Base-by-base conservation (phyloP, 179 eudicot species). In the Vitellaria paradoxa region DNA sequence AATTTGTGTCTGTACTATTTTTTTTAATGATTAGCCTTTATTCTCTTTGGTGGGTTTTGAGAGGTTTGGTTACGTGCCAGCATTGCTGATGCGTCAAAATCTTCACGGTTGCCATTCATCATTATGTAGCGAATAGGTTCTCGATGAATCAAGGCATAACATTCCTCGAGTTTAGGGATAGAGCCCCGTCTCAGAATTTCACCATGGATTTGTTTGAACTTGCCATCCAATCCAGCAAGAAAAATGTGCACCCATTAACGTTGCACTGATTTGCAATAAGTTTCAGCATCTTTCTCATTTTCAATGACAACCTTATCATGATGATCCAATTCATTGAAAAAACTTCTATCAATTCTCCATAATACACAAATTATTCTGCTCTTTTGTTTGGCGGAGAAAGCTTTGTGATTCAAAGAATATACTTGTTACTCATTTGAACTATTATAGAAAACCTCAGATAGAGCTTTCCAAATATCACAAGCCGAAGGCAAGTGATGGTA, bases 311-410 rank as follows among this genome's bases (percentile, higher is more conserved):
- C 67, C 17, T 64, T 11, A 52, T 75, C 82, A 24, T 59, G 79
- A 37, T 78, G 78, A 62, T 77, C 78, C 30, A 82, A 63, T n/a
- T 82, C 81, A 21, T 18, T 5, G 17, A n/a, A n/a, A 82, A 77
- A 11, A 77, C 68, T 64, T 77, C 76, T 8, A n/a, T 73, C 4
- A 82, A 40, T 37, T 82, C 76, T 20, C 81, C 76, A 68, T 73
- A 78, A 50, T 74, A 82, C 7, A 73, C 21, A 74, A 17, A 82
- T 49, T 18, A 66, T 0, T 37, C 65, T 42, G 0, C 74, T 63
- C 47, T 53, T 67, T 67, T 81, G 78, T 72, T 67, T 80, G 65
- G 81, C 21, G 5, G 75, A 9, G 49, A 83, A 80, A 1, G 81
- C 75, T 18, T 65, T 72, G 9, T 79, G 78, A 52, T 83, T 75